phyloP scores from a whole-genome alignment of 306 rosid genomes.

The Bauhinia variegata region DNA sequence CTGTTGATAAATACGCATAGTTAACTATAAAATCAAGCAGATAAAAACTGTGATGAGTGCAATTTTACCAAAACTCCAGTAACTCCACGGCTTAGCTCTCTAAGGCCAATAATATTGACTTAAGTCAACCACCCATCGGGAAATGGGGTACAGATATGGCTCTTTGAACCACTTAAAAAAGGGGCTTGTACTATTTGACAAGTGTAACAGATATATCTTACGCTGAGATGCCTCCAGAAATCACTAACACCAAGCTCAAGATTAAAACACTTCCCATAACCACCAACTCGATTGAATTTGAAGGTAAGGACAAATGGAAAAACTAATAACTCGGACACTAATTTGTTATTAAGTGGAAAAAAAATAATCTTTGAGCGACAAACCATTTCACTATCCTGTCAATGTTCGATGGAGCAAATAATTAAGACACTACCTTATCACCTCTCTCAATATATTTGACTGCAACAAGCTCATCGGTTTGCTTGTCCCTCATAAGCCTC shows the following conservation, averaged over 20 bases:
- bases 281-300: not conserved
- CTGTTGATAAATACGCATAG: conserved; percentile 50
- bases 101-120: conserved; percentile 14
- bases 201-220: not conserved
- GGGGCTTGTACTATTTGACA: too few species aligned
- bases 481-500: conserved; percentile 90
- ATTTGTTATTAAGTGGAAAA: not conserved
- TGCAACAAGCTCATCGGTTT: conserved; percentile 88
- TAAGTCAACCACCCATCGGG: not conserved
- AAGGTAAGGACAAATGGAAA: conserved; percentile 18
- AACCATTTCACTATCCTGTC: conserved; percentile 13
- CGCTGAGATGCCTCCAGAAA: not conserved
- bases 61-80: conserved; percentile 11
- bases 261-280: not conserved
- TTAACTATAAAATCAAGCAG: conserved; percentile 26
- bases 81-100: conserved; percentile 1
- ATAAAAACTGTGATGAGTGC: conserved; percentile 4
- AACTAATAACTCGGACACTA: not conserved
- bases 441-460: conserved; percentile 98
- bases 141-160: too few species aligned
- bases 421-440: conserved; percentile 72
- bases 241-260: not conserved
- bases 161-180: too few species aligned
- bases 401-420: conserved; percentile 21
- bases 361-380: not conserved